Evolutionary conservation across 2,329 filamentous ascomycete species (phyloP), one percentile per base, ranked within the genome.

Genomic region (Coniosporium uncinatum): DNA sequence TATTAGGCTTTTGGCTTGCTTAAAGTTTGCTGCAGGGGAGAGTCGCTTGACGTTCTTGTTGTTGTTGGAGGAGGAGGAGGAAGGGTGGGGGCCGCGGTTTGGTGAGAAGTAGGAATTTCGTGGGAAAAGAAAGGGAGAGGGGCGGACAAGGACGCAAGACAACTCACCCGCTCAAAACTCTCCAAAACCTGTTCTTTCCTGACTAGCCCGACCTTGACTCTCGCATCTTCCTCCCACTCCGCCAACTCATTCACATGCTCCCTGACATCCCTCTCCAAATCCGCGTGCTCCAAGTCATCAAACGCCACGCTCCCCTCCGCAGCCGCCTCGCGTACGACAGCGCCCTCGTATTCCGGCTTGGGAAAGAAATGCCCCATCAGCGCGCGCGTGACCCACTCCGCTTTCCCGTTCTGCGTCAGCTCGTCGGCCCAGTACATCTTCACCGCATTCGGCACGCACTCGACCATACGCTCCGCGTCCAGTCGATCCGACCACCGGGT

Each of bases 351-450:
- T 20, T 49, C 49, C 0, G 67, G 67, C 40, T 52, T 56, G 2
- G 63, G 64, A 46, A 60, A 68, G 51, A 71, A 67, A 40, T 68
- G 62, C 37, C 59, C 54, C 47, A 55, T 59, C 33, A 73, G 49
- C 5, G 51, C 52, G 11, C 59, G 42, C 0, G 63, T 70, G 21
- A 71, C 55, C 69, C 69, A 72, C 5, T 47, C 46, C 1, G 66
- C 63, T 2, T 68, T 59, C 0, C 48, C 51, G 0, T 46, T 22
- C 2, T 58, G 52, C 4, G 57, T 48, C 16, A 73, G 54, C 39
- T 63, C 51, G 11, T 56, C 48, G 1, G 68, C 64, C 59, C 64
- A 66, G 52, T 59, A 59, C 33, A 53, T 39, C 46, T 61, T 66
- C 20, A 71, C 59, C 1, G 49, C 18, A 18, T 52, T 38, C 3